These are phyloP conservation scores for Endoconidiophora laricicola DNA, from an alignment of 2,329 filamentous ascomycete genomes.

Conservation along the genomic window DNA sequence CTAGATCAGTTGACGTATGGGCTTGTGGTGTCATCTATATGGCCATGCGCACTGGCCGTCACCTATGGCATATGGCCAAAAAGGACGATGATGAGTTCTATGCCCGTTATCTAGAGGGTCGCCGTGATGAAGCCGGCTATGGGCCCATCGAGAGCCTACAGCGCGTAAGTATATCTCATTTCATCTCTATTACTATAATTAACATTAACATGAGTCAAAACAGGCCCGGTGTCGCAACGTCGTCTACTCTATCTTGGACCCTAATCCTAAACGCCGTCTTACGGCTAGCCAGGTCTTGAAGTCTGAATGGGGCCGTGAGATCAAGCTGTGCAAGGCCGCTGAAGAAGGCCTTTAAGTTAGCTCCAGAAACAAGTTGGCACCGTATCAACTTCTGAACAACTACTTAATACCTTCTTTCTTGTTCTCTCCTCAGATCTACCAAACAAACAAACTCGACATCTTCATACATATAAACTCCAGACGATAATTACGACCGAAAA, in stretches of 20 bases:
- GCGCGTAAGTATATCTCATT: slow-evolving; percentile 49
- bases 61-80: slow-evolving; percentile 92
- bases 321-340: slow-evolving; percentile 90
- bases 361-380: too few relatives aligned
- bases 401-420: too few relatives aligned
- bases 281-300: slow-evolving; percentile 93
- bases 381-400: too few relatives aligned
- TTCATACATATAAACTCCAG: background rate
- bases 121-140: slow-evolving; percentile 89
- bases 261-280: slow-evolving; percentile 79
- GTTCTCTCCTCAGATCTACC: too few relatives aligned
- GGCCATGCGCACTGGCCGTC: slow-evolving; percentile 93
- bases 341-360: slow-evolving; percentile 50
- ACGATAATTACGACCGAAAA: slow-evolving; percentile 2
- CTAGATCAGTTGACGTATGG: slow-evolving; percentile 95
- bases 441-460: too few relatives aligned
- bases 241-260: slow-evolving; percentile 95
- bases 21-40: slow-evolving; percentile 98
- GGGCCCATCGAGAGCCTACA: slow-evolving; percentile 90
- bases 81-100: slow-evolving; percentile 98
- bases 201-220: slow-evolving; percentile 6
- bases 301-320: slow-evolving; percentile 96
- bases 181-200: background rate
- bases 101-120: slow-evolving; percentile 78
- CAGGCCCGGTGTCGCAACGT: slow-evolving; percentile 95